A percentile compares a stretch with the other conserved stretches of the same genome.
Evolutionary conservation across 352 stramenopile species (phyloP).

Genomic region (Pythium phragmitis): DNA sequence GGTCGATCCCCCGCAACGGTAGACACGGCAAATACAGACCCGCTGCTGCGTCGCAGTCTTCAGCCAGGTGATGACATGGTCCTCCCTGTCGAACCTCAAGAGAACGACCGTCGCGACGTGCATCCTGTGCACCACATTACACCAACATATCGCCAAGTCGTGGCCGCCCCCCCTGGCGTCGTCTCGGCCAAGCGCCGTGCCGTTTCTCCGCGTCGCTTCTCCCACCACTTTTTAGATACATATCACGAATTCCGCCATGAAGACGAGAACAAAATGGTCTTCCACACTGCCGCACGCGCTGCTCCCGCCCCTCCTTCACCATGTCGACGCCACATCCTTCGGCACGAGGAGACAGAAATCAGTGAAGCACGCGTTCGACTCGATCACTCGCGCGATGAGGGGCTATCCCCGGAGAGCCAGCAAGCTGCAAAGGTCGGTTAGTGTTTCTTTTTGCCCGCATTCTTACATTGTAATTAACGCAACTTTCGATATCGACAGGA

Average conservation of each 20-base stretch:
- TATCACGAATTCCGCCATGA: background rate
- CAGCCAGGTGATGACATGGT: background rate
- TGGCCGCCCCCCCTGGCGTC: background rate
- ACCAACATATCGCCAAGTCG: background rate
- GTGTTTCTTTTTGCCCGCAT: background rate
- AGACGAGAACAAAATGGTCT: conserved; percentile 12
- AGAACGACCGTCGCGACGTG: background rate
- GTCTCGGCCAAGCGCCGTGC: background rate
- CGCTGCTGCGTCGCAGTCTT: background rate
- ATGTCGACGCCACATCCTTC: conserved; percentile 3
- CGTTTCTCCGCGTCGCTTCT: background rate
- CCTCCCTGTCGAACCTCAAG: background rate
- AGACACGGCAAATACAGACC: background rate
- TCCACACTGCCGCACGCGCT: background rate
- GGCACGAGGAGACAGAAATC: background rate
- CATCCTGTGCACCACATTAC: conserved; percentile 8
- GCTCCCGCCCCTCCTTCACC: background rate
- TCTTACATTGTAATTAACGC: background rate
- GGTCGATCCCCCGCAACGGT: background rate
- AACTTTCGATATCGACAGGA: conserved; percentile 26
- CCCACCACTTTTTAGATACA: background rate
- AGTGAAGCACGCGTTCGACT: background rate
- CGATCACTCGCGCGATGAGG: conserved; percentile 20
- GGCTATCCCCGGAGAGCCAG: conserved; percentile 50
- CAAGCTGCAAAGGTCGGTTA: conserved; percentile 45